Evolutionary conservation across 108 stramenopile genomes (phyloP).

Genomic region (Cyclotella kingstonii): DNA sequence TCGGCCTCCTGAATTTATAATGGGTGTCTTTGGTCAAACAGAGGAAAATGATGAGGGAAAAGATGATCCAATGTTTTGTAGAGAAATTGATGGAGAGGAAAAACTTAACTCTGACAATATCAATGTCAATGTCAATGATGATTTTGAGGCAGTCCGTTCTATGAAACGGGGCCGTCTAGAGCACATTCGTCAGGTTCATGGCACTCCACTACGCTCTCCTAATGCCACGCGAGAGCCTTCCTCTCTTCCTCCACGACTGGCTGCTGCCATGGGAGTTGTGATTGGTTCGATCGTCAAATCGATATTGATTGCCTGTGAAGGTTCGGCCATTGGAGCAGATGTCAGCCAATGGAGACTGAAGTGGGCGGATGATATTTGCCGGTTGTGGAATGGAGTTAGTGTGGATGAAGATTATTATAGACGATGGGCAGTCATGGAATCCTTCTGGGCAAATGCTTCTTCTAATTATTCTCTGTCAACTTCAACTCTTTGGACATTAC

Average conservation of each 20-base stretch:
- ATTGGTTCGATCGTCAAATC: conserved; percentile 76
- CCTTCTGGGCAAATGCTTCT: neutral
- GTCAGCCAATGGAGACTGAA: conserved; percentile 69
- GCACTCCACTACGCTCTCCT: neutral
- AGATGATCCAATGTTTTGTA: no score
- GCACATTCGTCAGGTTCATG: conserved; percentile 21
- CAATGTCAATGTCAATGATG: conserved; percentile 46
- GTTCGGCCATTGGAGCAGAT: conserved; percentile 77
- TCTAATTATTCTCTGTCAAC: neutral
- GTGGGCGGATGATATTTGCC: conserved; percentile 77
- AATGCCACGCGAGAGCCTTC: conserved; percentile 19
- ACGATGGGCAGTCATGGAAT: conserved; percentile 15
- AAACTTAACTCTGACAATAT: neutral
- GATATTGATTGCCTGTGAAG: conserved; percentile 63
- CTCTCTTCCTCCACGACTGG: conserved; percentile 59
- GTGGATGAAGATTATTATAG: conserved; percentile 64
- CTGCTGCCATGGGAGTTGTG: conserved; percentile 74
- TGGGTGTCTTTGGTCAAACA: conserved; percentile 1
- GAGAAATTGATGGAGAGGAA: no score
- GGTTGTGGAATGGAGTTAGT: conserved; percentile 57
- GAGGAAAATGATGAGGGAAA: conserved; percentile 46
- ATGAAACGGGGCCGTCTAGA: conserved; percentile 36
- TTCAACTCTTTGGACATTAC: conserved; percentile 18
- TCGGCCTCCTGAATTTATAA: conserved; percentile 39
- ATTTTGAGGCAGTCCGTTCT: conserved; percentile 64